Conservation (phyloP, 768 basidiomycete species). For the Pulveroboletus ravenelii region DNA sequence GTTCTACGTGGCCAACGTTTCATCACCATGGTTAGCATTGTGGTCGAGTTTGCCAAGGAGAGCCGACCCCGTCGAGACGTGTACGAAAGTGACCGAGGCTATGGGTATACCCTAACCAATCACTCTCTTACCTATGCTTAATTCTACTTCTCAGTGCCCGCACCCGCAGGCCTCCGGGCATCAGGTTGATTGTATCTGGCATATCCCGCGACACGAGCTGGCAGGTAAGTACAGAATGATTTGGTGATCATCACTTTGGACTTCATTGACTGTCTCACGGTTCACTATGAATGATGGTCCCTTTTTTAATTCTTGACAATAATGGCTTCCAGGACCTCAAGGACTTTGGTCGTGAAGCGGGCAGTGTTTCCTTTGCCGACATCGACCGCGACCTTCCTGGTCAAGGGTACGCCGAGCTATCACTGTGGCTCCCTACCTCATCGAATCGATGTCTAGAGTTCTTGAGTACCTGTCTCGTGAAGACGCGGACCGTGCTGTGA, state of each 20-base stretch:
- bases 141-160: slow-evolving; percentile 45
- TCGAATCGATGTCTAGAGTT: slow-evolving; percentile 46
- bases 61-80: slow-evolving; percentile 77
- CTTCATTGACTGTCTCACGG: slow-evolving; percentile 20
- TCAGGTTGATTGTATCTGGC: slow-evolving; percentile 81
- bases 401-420: slow-evolving; percentile 63
- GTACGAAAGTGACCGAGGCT: slow-evolving; percentile 53
- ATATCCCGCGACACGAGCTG: slow-evolving; percentile 94
- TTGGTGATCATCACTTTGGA: neutral
- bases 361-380: slow-evolving; percentile 91
- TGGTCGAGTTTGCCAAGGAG: slow-evolving; percentile 96
- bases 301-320: slow-evolving; percentile 17
- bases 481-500: slow-evolving; percentile 92
- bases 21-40: slow-evolving; percentile 53
- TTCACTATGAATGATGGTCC: slow-evolving; percentile 8
- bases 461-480: slow-evolving; percentile 86
- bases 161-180: slow-evolving; percentile 72
- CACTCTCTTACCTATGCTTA: slow-evolving; percentile 7
- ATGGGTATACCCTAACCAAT: slow-evolving; percentile 43
- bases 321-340: slow-evolving; percentile 80
- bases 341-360: slow-evolving; percentile 93
- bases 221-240: slow-evolving; percentile 72
- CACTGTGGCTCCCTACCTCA: neutral
- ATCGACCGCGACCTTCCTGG: slow-evolving; percentile 83
- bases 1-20: neutral